Base-by-base conservation (phyloP, 768 basidiomycete species). In the Mycena epipterygia region DNA sequence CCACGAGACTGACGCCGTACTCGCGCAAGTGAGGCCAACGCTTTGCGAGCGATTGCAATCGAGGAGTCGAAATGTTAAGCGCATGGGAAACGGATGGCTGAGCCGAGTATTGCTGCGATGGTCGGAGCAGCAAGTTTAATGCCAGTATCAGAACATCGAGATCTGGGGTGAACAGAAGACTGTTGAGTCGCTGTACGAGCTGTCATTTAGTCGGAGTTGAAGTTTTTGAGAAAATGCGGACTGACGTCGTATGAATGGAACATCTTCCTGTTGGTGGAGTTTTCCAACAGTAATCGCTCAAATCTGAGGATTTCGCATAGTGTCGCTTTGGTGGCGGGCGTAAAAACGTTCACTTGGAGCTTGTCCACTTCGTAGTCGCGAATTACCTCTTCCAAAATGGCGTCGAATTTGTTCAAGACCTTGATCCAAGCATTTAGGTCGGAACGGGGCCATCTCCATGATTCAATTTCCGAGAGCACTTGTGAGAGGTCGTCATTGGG, bases 341-440 rank as follows among this genome's bases (percentile, higher is more conserved):
- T 89, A 77, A 99, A 98, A 29, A 88, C 86, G 64, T 91, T 92
- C 37, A 91, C 80, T 81, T 99, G 97, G 5, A 95, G 85, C 75
- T 92, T 91, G 81, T 94, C 92, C 70, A 99, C 87, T 62, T 93
- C 90, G 80, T 99, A 97, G 80, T 93, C 91, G 69, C 86, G 86
- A 79, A 98, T 93, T 74, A 91, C 85, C 44, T 90, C 90, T 77
- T 94, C 96, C 74, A 99, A 87, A 73, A 98, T 90, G 68, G 85
- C 84, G 84, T 99, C 98, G 79, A 99, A 96, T 79, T 93, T 94
- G 87, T 99, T 97, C 55, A 99, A 89, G 67, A 97, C 95, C 78
- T 92, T 92, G 80, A 95, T 91, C 98, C 98, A 99, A 65, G 94
- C 91, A 82, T 98, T 96, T 70, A 99, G 88, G 85, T 99, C 98